These are phyloP conservation scores for Balamuthia mandrillaris DNA, from an alignment of 208 protist genomes.

Conservation along the genomic window DNA sequence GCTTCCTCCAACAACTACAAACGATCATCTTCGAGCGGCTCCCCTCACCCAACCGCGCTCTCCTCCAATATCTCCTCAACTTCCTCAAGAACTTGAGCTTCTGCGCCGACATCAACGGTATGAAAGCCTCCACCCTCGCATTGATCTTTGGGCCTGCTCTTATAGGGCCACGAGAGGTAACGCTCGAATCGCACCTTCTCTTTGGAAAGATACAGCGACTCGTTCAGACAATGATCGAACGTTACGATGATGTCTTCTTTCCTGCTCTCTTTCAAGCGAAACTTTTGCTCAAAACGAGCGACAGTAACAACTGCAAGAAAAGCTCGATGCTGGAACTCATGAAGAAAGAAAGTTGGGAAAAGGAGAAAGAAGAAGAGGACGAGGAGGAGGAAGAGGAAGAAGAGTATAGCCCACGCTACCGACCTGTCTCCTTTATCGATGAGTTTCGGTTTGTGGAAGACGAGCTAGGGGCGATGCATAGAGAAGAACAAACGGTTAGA, in stretches of 20 bases:
- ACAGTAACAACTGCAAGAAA: too few relatives aligned
- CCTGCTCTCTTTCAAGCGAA: too few relatives aligned
- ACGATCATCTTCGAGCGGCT: background rate
- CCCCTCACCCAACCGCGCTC: background rate
- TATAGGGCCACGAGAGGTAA: background rate
- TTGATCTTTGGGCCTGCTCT: conserved; percentile 8
- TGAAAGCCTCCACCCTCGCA: conserved; percentile 3
- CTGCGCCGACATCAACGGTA: conserved; percentile 17
- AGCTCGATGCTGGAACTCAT: too few relatives aligned
- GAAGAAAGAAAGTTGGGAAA: too few relatives aligned
- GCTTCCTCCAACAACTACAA: background rate
- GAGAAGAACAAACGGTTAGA: too few relatives aligned
- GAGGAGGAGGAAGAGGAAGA: too few relatives aligned
- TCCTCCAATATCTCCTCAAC: conserved; percentile 15
- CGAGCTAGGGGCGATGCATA: too few relatives aligned
- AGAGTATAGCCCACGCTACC: too few relatives aligned
- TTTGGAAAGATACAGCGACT: conserved; percentile 32
- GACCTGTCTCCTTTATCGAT: too few relatives aligned
- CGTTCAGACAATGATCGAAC: conserved; percentile 8
- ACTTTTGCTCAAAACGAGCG: too few relatives aligned
- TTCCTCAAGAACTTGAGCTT: conserved; percentile 21
- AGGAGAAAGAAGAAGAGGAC: too few relatives aligned
- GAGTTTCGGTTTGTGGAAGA: too few relatives aligned
- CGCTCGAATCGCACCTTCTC: conserved; percentile 16
- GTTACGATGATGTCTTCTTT: conserved; percentile 23